phyloP scores from a whole-genome alignment of 2,329 filamentous ascomycete species.

The Tolypocladium amazonense region DNA sequence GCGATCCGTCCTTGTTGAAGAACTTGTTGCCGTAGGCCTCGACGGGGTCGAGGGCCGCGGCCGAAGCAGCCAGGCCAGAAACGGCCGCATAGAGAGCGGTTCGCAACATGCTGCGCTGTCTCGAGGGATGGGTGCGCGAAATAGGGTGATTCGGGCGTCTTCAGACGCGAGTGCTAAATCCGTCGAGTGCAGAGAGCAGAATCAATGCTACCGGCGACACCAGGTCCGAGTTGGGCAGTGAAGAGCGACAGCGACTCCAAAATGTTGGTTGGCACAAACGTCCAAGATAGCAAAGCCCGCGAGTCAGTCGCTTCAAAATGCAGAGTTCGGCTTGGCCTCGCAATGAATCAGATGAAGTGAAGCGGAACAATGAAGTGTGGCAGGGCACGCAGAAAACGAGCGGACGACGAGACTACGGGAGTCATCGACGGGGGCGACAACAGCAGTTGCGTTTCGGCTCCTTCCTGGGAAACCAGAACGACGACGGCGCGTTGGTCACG shows the following conservation, averaged over 20 bases:
- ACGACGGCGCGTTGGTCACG: not conserved
- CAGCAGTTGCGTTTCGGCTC: not conserved
- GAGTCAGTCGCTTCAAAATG: not conserved
- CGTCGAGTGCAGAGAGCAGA: not conserved
- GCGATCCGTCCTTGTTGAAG: constrained; percentile 68
- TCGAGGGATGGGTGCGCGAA: not conserved
- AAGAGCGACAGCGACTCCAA: not conserved
- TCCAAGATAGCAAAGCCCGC: not conserved
- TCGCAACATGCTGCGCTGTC: not conserved
- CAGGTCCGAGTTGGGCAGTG: not conserved
- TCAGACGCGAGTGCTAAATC: not conserved
- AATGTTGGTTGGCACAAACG: not conserved
- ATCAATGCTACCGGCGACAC: not conserved
- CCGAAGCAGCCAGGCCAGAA: constrained; percentile 19
- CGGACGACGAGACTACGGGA: not conserved
- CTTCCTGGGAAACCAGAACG: not conserved
- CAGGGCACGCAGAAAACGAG: not conserved
- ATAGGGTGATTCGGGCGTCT: not conserved
- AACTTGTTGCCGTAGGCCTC: constrained; percentile 66
- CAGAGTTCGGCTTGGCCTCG: not conserved
- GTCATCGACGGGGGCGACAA: not conserved
- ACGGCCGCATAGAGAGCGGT: constrained; percentile 20
- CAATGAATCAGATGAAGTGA: not conserved
- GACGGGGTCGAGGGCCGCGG: constrained; percentile 35
- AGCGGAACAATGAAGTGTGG: not conserved